These are phyloP conservation scores for Oxyria digyna DNA, from an alignment of 148 eudicot genomes.

Conservation along the genomic window DNA sequence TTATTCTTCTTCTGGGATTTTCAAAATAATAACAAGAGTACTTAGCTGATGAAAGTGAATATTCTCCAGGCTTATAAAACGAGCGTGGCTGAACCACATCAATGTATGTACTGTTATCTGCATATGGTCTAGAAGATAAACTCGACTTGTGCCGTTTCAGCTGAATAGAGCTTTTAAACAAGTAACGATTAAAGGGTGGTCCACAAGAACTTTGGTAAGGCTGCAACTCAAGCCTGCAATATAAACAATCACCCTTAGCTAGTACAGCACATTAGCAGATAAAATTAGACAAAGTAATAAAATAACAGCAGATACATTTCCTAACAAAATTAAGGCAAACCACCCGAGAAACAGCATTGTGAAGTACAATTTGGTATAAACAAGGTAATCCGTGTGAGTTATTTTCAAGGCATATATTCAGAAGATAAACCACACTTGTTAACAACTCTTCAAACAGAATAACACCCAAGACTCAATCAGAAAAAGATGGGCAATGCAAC, in stretches of 20 bases:
- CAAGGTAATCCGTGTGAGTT: no score
- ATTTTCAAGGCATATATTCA: no score
- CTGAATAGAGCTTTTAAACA: slow-evolving; percentile 15
- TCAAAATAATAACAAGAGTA: not conserved
- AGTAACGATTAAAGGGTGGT: slow-evolving; percentile 11
- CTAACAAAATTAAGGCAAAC: not conserved
- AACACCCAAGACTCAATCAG: no score
- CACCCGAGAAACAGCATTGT: not conserved
- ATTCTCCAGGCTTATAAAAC: not conserved
- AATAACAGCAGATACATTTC: not conserved
- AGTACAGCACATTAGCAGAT: not conserved
- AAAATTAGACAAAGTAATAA: no score
- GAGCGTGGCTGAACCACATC: not conserved
- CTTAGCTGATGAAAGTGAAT: not conserved
- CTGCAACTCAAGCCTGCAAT: slow-evolving; percentile 38
- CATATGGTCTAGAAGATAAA: slow-evolving; percentile 14
- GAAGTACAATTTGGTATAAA: not conserved
- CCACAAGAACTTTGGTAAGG: slow-evolving; percentile 11
- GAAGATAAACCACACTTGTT: no score
- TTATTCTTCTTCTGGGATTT: not conserved
- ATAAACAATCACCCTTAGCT: slow-evolving; percentile 5
- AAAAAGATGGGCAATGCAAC: no score
- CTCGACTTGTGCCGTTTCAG: slow-evolving; percentile 16
- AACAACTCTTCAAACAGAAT: not conserved
- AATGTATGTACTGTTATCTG: slow-evolving; percentile 15